These are phyloP conservation scores for Hura crepitans DNA, from an alignment of 441 rosid species.

Conservation along the genomic window DNA sequence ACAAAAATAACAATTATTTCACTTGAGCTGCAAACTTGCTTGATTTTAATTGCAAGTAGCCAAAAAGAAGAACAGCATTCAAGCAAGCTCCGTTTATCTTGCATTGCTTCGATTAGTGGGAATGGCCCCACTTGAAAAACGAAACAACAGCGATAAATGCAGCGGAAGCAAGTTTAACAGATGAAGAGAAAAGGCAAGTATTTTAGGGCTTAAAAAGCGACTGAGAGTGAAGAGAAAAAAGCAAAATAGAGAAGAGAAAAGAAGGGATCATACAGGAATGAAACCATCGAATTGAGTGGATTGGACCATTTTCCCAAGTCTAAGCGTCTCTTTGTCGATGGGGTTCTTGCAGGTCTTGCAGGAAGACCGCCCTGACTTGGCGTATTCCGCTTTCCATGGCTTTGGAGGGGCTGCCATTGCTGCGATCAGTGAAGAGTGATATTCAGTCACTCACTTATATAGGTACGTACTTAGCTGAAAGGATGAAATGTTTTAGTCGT, in stretches of 20 bases:
- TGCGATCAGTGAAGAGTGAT: background rate
- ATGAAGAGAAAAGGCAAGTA: background rate
- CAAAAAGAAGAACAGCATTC: background rate
- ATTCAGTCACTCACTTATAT: background rate
- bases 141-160: background rate
- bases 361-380: constrained; percentile 83
- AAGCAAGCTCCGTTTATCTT: too few relatives aligned
- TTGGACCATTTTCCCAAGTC: constrained; percentile 90
- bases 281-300: constrained; percentile 83
- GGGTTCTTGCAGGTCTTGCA: constrained; percentile 73
- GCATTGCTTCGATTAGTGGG: too few relatives aligned
- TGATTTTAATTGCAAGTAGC: background rate
- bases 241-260: background rate
- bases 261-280: constrained; percentile 59
- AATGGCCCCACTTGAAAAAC: too few relatives aligned
- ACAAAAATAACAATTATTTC: too few relatives aligned
- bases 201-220: background rate
- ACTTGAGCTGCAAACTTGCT: too few relatives aligned
- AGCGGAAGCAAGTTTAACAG: background rate
- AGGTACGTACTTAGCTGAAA: background rate
- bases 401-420: constrained; percentile 52
- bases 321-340: constrained; percentile 60
- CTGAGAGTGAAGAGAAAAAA: background rate
- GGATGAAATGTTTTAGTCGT: background rate
- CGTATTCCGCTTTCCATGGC: constrained; percentile 95